Evolutionary conservation across 1,284 basidiomycete species (phyloP), one percentile per base, ranked within the genome.

Genomic region (Malassezia yamatoensis): DNA sequence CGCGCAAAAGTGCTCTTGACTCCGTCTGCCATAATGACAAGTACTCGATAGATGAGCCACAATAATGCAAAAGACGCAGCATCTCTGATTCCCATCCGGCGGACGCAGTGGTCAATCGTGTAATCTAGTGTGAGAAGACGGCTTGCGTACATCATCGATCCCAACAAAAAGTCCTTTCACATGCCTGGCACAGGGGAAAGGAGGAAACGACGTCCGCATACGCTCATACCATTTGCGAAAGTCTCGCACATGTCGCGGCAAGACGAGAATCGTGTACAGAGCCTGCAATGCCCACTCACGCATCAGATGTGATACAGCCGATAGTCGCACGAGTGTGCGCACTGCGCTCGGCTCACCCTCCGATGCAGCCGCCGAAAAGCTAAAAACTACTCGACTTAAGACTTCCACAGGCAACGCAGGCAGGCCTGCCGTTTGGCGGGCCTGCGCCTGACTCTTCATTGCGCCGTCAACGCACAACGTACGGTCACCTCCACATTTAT

Each of bases 1-100:
- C 71, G 1, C 71, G 62, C 9, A 74, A 61, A 29, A 74, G 40
- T 11, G 65, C 64, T 36, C 65, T 60, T 20, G 66, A 67, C 42
- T 74, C 71, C 8, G 69, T 49, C 10, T 67, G 61, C 71, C 71
- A 74, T 10, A 74, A 58, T 5, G 66, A 69, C 3, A 74, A 53
- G 43, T 69, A 58, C 10, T 60, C 61, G 21, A 72, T 54, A 12
- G 60, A 45, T 0, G 66, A 63, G 5, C 71, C 71, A 38, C 61
- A 62, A 39, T 70, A 65, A 51, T 72, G 70, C 11, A 74, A 53
- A 18, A 72, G 49, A 2, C 69, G 60, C 13, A 72, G 54, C 38
- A 74, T 51, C 35, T 70, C 68, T 21, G 66, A 55, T 37, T 74
- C 71, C 71, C 71, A 74, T 21, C 71, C 71, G 2, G 70, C 66